Evolutionary conservation across 2,329 filamentous ascomycete genomes (phyloP).

Genomic region (Ophiosphaerella narmari): DNA sequence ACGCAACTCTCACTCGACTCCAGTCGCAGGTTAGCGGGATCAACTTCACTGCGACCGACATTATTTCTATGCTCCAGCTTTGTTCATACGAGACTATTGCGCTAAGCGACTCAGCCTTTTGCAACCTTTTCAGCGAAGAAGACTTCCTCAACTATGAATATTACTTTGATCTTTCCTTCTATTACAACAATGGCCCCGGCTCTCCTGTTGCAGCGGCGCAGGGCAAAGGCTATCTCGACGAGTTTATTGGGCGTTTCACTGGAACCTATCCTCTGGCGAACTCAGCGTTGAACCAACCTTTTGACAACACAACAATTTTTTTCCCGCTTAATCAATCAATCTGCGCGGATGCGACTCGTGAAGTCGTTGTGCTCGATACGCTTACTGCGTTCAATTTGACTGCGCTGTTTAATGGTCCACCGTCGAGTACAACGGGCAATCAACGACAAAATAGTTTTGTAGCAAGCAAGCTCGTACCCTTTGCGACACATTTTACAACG

Average conservation of each 20-base stretch:
- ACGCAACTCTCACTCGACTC: constrained; percentile 32
- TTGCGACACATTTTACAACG: constrained; percentile 38
- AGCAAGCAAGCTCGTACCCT: constrained; percentile 35
- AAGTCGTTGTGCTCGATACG: constrained; percentile 44
- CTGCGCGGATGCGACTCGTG: constrained; percentile 50
- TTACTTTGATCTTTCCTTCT: constrained; percentile 50
- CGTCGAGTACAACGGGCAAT: constrained; percentile 23
- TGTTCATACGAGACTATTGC: constrained; percentile 43
- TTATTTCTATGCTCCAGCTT: constrained; percentile 48
- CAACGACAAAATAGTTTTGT: constrained; percentile 29
- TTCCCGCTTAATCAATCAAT: constrained; percentile 53
- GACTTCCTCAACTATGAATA: constrained; percentile 54
- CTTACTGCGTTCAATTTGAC: constrained; percentile 39
- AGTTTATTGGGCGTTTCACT: constrained; percentile 36
- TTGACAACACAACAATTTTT: constrained; percentile 49
- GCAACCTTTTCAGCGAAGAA: constrained; percentile 48
- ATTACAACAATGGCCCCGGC: constrained; percentile 39
- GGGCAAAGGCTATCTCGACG: constrained; percentile 38
- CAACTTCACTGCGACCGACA: constrained; percentile 41
- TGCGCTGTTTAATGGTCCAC: constrained; percentile 32
- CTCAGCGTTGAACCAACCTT: constrained; percentile 34
- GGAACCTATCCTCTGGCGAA: constrained; percentile 23
- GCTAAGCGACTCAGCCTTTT: constrained; percentile 52
- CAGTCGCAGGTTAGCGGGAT: constrained; percentile 32
- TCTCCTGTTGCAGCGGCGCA: constrained; percentile 38